Base-by-base conservation (phyloP, 257 asterid species). In the Dorcoceras hygrometricum region DNA sequence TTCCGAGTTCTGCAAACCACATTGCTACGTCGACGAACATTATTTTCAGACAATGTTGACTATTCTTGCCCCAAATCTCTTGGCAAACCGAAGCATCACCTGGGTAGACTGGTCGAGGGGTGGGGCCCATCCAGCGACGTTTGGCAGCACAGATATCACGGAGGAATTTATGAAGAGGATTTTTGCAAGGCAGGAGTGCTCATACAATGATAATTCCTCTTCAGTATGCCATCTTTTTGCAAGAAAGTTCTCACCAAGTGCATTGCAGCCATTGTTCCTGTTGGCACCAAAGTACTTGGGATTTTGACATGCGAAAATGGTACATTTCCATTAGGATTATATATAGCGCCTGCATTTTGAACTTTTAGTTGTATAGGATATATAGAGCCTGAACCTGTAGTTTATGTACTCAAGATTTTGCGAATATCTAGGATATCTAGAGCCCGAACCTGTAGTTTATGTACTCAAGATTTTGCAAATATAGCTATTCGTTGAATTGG, bases 71-170 rank as follows among this genome's bases (percentile, higher is more conserved):
- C 72, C 63, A 1, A 57, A 48, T 12, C 73, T 73, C 26, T 62
- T 86, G 71, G 89, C 90, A 16, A 87, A 87, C 34, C 53, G 87
- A 29, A 84, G 87, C 68, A 4, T 84, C 22, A 87, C 89, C 0
- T 87, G 87, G 88, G 86, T 75, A 0, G 95, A 87, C 68, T 87
- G 95, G 95, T 87, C 95, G 10, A 79, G 89, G 74, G 89, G 95
- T 3, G 95, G 95, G 12, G 75, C 95, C 19, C 95, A 84, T n/a
- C 95, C 90, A 1, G 89, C 84, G 18, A 82, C 88, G 0, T 87
- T 84, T 26, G 90, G 90, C 2, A 63, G 72, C 2, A 22, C 79
- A 26, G 90, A 87, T 31, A 65, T 87, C 11, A 82, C 78, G 0
- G 80, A 73, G 57, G 81, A 62, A 0, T 80, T 87, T 59, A 23